Evolutionary conservation across 257 asterid species (phyloP), one percentile per base, ranked within the genome.

Genomic region (Ocimum tenuiflorum): DNA sequence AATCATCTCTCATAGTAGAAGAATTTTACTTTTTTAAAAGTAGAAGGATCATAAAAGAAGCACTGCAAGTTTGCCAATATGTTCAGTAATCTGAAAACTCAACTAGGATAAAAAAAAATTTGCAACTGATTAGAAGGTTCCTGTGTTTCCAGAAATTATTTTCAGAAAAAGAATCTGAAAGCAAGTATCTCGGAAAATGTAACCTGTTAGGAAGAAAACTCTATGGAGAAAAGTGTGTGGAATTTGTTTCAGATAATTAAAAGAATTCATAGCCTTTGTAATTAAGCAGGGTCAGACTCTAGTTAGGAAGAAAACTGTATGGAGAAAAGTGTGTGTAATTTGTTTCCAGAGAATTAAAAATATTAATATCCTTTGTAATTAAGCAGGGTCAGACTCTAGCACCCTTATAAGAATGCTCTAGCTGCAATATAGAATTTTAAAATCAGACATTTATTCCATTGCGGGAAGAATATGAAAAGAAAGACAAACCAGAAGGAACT

Each of bases 321-420:
- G 15, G 8, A 18, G 35, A 33, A 63, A 47, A 41, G 17, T 48
- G 49, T 39, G 31, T 6, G 60, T n/a, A 31, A 18, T 50, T n/a
- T 12, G 57, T 63, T 65, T 48, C 12, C 31, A 3, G 20, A 14
- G 10, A 20, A 18, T 12, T 4, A 24, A 41, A 20, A 38, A 29
- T 7, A 50, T 49, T 6, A 20, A 22, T 2, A 23, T 43, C 52
- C 71, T 38, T 20, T 7, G 27, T 11, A 41, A 35, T 54, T 43
- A 24, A 45, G 17, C 18, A 56, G 49, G 31, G 23, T 47, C 48
- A 29, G 46, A 19, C 36, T 31, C 23, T 2, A n/a, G 63, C 53
- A 69, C 4, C 24, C 8, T 23, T 48, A 43, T 24, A 66, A 49
- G 58, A 65, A 66, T 49, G 65, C 33, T 51, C 56, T 23, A 35